These are phyloP conservation scores for Eutrema heterophyllum DNA, from an alignment of 345 rosid genomes.

Conservation along the genomic window DNA sequence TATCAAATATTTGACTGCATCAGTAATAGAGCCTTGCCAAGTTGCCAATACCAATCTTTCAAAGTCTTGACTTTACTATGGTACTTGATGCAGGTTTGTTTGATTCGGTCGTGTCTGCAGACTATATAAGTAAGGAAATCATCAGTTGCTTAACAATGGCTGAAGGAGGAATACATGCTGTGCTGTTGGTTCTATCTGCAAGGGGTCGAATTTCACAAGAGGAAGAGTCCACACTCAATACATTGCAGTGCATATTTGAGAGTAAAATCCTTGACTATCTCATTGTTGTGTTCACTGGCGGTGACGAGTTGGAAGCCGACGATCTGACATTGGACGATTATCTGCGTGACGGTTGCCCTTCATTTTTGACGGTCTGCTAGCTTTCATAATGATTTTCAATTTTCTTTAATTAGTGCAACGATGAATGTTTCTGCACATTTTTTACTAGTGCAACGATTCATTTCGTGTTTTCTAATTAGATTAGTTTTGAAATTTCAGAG, in stretches of 20 bases:
- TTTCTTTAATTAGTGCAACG: not conserved
- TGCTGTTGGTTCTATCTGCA: conserved; percentile 54
- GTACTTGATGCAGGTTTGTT: conserved; percentile 49
- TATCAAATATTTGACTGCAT: too few species aligned
- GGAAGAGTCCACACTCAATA: conserved; percentile 55
- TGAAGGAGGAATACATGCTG: conserved; percentile 71
- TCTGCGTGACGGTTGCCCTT: conserved; percentile 55
- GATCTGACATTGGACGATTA: conserved; percentile 62
- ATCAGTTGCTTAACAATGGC: conserved; percentile 60
- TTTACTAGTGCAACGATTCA: too few species aligned
- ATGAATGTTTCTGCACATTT: not conserved
- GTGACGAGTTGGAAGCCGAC: conserved; percentile 65
- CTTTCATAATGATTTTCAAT: not conserved
- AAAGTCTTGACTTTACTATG: not conserved
- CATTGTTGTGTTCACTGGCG: conserved; percentile 77
- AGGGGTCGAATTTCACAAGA: conserved; percentile 58
- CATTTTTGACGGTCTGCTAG: conserved; percentile 28
- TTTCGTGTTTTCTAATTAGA: not conserved
- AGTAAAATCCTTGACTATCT: conserved; percentile 57
- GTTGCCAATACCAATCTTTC: too few species aligned
- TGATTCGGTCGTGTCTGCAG: conserved; percentile 47
- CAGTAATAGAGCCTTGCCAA: too few species aligned
- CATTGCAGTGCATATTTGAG: conserved; percentile 49
- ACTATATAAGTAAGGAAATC: conserved; percentile 59
- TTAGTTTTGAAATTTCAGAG: conserved; percentile 33